Conservation (phyloP, 139 green algal species). For the Tetraselmis striata region DNA sequence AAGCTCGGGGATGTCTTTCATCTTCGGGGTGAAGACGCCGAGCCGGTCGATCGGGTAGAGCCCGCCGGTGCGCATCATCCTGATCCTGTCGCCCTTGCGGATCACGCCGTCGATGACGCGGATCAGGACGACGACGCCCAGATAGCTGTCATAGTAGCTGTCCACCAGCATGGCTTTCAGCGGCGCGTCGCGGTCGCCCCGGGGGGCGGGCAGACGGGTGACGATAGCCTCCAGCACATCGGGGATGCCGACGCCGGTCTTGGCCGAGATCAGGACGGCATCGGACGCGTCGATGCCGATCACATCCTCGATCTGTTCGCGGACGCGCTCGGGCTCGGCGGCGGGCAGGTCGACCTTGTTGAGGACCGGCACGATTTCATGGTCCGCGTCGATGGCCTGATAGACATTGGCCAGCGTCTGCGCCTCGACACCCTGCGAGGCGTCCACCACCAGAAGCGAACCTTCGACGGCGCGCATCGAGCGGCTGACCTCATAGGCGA, state of each 20-base stretch:
- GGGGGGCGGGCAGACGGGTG: constrained; percentile 14
- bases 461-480: constrained; percentile 20
- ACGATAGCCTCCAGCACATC: constrained; percentile 26
- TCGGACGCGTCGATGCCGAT: constrained; percentile 27
- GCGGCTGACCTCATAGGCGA: constrained; percentile 10
- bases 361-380: constrained; percentile 34
- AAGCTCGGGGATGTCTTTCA: not conserved
- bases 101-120: constrained; percentile 36
- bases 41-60: constrained; percentile 19
- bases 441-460: constrained; percentile 46
- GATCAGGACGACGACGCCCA: constrained; percentile 1
- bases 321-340: constrained; percentile 21
- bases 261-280: constrained; percentile 23
- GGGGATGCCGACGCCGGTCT: constrained; percentile 10
- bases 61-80: constrained; percentile 21
- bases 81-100: constrained; percentile 25
- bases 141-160: constrained; percentile 39
- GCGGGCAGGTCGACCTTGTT: constrained; percentile 36
- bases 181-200: not conserved
- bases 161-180: constrained; percentile 38
- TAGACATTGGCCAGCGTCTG: constrained; percentile 47
- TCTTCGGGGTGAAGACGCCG: constrained; percentile 3
- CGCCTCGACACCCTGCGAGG: constrained; percentile 29
- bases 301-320: constrained; percentile 21
- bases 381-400: constrained; percentile 26